Evolutionary conservation across 345 rosid genomes (phyloP).

Genomic region (Dipteronia dyeriana): DNA sequence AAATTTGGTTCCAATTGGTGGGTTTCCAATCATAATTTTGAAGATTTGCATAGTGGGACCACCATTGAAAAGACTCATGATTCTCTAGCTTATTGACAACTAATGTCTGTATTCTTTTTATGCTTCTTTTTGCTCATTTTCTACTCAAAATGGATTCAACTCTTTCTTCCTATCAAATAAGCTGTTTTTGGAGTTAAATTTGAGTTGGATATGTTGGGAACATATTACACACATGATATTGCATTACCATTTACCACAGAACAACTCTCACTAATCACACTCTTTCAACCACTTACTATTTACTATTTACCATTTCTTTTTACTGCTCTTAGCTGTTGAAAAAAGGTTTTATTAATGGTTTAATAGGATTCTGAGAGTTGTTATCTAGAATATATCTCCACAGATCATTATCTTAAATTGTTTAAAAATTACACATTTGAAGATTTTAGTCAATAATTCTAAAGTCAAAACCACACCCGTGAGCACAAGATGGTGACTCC

Average conservation of each 20-base stretch:
- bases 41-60: slow-evolving; percentile 19
- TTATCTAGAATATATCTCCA: not conserved
- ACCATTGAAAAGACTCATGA: slow-evolving; percentile 27
- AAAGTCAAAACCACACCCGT: not conserved
- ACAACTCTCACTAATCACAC: too few relatives aligned
- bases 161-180: not conserved
- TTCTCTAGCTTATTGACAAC: slow-evolving; percentile 13
- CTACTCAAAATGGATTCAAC: not conserved
- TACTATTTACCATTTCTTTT: not conserved
- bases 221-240: not conserved
- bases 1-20: slow-evolving; percentile 23
- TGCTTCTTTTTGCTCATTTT: not conserved
- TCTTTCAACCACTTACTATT: not conserved
- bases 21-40: slow-evolving; percentile 34
- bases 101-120: not conserved
- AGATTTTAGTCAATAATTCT: not conserved
- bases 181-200: not conserved
- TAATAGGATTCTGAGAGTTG: too few relatives aligned
- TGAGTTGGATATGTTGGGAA: not conserved
- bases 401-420: not conserved
- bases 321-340: not conserved
- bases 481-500: not conserved
- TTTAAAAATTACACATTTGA: too few relatives aligned
- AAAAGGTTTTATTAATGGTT: not conserved
- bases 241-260: not conserved